A percentile compares a stretch with the other conserved stretches of the same genome.
Evolutionary conservation across 2,329 filamentous ascomycete species (phyloP).

Genomic region (Orbilia brochopaga): DNA sequence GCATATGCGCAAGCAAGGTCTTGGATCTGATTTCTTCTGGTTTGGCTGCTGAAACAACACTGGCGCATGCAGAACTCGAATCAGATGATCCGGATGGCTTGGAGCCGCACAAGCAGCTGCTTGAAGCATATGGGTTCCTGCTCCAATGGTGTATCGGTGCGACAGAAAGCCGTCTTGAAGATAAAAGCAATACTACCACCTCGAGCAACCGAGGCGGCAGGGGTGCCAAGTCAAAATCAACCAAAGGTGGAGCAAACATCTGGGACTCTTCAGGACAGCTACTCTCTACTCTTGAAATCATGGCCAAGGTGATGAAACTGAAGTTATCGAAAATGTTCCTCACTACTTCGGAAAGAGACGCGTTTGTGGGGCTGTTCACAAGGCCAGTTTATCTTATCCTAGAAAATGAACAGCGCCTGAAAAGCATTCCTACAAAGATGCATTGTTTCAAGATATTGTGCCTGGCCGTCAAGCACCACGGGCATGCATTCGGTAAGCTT

Average conservation of each 20-base stretch:
- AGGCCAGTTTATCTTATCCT: slow-evolving; percentile 91
- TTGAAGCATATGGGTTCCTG: slow-evolving; percentile 93
- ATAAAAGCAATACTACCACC: slow-evolving; percentile 78
- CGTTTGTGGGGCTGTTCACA: slow-evolving; percentile 89
- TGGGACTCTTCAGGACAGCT: slow-evolving; percentile 93
- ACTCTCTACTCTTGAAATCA: slow-evolving; percentile 84
- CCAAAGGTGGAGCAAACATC: slow-evolving; percentile 71
- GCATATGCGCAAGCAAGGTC: slow-evolving; percentile 85
- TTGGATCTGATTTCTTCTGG: slow-evolving; percentile 89
- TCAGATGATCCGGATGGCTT: slow-evolving; percentile 88
- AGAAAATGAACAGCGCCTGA: slow-evolving; percentile 90
- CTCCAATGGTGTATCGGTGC: slow-evolving; percentile 93
- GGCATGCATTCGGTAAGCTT: slow-evolving; percentile 85
- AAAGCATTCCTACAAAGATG: slow-evolving; percentile 88
- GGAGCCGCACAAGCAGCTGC: slow-evolving; percentile 83
- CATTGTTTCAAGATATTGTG: slow-evolving; percentile 97
- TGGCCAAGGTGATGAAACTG: slow-evolving; percentile 88
- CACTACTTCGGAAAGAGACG: slow-evolving; percentile 94
- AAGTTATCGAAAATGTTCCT: slow-evolving; percentile 83
- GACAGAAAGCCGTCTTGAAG: slow-evolving; percentile 91
- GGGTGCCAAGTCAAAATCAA: slow-evolving; percentile 75
- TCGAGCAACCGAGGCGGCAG: slow-evolving; percentile 68
- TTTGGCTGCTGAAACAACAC: slow-evolving; percentile 81
- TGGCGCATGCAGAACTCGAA: slow-evolving; percentile 83
- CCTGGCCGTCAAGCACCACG: slow-evolving; percentile 95